Base-by-base conservation (phyloP, 371 early-diverging fungal species). In the Mortierella sp. region DNA sequence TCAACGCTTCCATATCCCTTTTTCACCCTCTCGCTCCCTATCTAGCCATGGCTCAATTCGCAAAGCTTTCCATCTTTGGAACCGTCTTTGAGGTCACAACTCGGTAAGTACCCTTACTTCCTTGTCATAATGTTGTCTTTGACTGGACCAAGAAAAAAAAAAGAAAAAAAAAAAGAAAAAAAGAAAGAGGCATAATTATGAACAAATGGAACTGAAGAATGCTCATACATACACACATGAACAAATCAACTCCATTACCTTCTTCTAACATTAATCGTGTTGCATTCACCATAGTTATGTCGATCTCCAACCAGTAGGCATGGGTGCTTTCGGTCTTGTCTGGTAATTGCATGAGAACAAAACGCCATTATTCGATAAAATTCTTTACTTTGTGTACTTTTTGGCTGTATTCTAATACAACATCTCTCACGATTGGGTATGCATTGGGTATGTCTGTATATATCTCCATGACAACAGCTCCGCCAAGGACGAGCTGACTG, bases 241-340 rank as follows among this genome's bases (percentile, higher is more conserved):
- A 57, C 59, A 14, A 18, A 30, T 12, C 30, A 59, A 30, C 14
- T 59, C 20, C 8, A 35, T n/a, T 60, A 4, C 35, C 6, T 35
- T 39, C 11, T n/a, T 60, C n/a, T 60, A 49, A 32, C 22, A 20
- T 0, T 51, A 45, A 45, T 66, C 14, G 20, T n/a, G 24, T 28
- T 68, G 4, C n/a, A 22, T 52, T 26, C 5, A 2, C 24, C 24
- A 30, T 71, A 94, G 95, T 87, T 97, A 97, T 88, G 91, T 92
- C 37, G 94, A 96, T 86, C 88, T 97, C 66, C 94, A 96, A 77
- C 96, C 97, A 32, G 94, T 98, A n/a, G 98, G 98, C 58, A 96
- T 97, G 96, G 98, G 98, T 59, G 96, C 97, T 9, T 98, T 97
- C 85, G 98, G 98, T 71, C 88, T 97, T 18, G 98, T 98, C 22